Percentiles rank a stretch among this genome's conserved stretches.
Evolutionary conservation across 371 early-diverging fungal genomes (phyloP).

Genomic region (Apophysomyces sp.): DNA sequence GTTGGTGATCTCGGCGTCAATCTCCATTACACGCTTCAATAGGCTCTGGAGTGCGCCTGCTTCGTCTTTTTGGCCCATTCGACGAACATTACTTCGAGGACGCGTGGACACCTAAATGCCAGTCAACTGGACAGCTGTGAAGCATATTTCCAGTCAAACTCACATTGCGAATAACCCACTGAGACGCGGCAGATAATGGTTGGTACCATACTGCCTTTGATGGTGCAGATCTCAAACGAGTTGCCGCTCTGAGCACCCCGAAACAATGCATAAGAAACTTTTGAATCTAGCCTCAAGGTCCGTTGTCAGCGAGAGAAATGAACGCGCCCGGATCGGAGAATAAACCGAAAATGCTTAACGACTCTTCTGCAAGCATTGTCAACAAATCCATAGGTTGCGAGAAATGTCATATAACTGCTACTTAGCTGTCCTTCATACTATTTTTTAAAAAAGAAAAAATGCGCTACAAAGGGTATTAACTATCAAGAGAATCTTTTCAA

Average conservation of each 20-base stretch:
- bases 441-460: too few species aligned
- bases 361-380: too few species aligned
- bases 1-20: constrained; percentile 28
- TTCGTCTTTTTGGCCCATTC: constrained; percentile 24
- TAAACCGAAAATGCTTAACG: too few species aligned
- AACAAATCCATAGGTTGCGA: too few species aligned
- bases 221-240: not conserved
- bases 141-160: not conserved
- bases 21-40: constrained; percentile 30
- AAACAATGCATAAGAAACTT: not conserved
- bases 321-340: too few species aligned
- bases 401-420: too few species aligned
- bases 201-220: not conserved
- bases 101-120: not conserved
- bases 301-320: too few species aligned
- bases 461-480: too few species aligned
- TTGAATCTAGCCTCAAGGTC: too few species aligned
- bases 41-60: constrained; percentile 32
- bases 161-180: not conserved
- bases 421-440: too few species aligned
- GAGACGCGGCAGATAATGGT: too few species aligned
- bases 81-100: constrained; percentile 12
- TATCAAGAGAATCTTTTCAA: too few species aligned
- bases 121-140: not conserved
- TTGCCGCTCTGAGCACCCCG: not conserved